A percentile compares a stretch with the other conserved stretches of the same genome.
Evolutionary conservation across 345 rosid species (phyloP).

Genomic region (Euphorbia peplus): DNA sequence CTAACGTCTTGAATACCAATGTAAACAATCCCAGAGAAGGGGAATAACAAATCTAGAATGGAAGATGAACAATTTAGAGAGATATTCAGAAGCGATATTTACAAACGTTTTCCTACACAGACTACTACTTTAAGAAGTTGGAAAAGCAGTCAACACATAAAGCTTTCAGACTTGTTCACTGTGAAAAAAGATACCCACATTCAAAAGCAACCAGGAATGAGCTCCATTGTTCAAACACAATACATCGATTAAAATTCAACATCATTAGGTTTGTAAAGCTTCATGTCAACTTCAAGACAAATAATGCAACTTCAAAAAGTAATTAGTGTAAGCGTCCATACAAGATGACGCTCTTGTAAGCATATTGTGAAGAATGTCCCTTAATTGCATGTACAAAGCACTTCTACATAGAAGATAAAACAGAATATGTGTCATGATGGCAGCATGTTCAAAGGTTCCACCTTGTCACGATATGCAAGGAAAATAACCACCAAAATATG

Average conservation of each 20-base stretch:
- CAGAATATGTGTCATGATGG: neutral
- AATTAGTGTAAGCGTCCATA: neutral
- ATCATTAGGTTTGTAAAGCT: too few relatives aligned
- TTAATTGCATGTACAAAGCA: neutral
- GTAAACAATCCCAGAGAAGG: neutral
- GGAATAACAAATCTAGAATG: neutral
- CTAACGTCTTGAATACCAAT: neutral
- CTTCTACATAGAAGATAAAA: neutral
- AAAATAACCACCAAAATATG: neutral
- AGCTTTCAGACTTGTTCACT: neutral
- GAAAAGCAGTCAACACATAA: too few relatives aligned
- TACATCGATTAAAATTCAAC: neutral
- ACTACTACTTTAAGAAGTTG: conserved; percentile 1
- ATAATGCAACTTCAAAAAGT: neutral
- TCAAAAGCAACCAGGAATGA: neutral
- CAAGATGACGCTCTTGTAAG: conserved; percentile 6
- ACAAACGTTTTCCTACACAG: neutral
- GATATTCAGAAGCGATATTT: neutral
- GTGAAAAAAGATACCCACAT: neutral
- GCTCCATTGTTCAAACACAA: neutral
- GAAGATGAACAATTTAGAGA: neutral
- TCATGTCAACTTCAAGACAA: neutral
- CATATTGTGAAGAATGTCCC: neutral
- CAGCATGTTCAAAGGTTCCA: neutral
- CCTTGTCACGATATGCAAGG: neutral